phyloP scores from a whole-genome alignment of 768 basidiomycete species.

The Stropharia rugosoannulata region DNA sequence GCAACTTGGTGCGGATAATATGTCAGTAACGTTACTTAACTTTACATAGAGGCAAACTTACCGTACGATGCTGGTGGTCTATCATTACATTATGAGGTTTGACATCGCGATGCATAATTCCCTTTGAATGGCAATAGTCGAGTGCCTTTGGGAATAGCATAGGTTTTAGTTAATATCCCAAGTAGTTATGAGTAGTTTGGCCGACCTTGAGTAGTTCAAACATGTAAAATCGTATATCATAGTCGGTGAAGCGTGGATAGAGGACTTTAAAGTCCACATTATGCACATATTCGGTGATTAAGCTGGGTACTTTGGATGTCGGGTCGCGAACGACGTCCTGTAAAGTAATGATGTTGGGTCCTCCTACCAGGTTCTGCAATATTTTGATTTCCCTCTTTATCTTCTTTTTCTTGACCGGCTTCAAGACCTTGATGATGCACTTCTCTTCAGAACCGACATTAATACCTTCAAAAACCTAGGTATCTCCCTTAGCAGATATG shows the following conservation, averaged over 20 bases:
- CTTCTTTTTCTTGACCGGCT: constrained; percentile 99
- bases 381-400: constrained; percentile 99
- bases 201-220: constrained; percentile 89
- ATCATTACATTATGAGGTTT: constrained; percentile 99
- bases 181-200: not conserved
- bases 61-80: constrained; percentile 95
- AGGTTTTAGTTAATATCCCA: constrained; percentile 12
- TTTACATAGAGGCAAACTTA: constrained; percentile 27
- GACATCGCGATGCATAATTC: constrained; percentile 98
- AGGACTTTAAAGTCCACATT: constrained; percentile 97
- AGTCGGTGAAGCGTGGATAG: constrained; percentile 94
- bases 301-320: constrained; percentile 93
- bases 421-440: constrained; percentile 98
- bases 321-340: constrained; percentile 96
- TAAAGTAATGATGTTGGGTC: constrained; percentile 91
- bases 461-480: constrained; percentile 88
- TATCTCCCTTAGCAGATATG: constrained; percentile 10
- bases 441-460: constrained; percentile 90
- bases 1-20: constrained; percentile 52
- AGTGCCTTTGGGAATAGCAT: constrained; percentile 57
- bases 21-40: constrained; percentile 8
- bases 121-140: constrained; percentile 97
- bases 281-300: constrained; percentile 97
- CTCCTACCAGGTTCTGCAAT: constrained; percentile 92
- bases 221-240: constrained; percentile 96